These are phyloP conservation scores for Lycium ferocissimum DNA, from an alignment of 257 asterid genomes.

Conservation along the genomic window DNA sequence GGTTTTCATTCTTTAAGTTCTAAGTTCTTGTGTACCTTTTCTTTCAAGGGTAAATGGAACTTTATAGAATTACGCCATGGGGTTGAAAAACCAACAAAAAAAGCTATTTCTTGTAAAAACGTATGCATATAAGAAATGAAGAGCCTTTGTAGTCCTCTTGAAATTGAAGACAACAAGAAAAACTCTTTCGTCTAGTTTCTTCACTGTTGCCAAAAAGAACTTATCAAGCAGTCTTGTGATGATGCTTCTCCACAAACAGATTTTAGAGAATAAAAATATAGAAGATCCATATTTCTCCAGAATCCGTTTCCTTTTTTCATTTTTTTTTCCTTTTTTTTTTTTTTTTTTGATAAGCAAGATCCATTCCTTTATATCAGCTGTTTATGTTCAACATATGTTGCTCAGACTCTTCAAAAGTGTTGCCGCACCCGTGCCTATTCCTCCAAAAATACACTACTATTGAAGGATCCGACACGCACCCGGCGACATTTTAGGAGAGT, in stretches of 20 bases:
- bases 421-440: no score
- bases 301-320: background rate
- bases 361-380: background rate
- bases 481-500: no score
- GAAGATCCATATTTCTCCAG: conserved; percentile 23
- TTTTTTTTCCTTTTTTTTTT: background rate
- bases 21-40: conserved; percentile 8
- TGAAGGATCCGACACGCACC: no score
- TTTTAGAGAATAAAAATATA: background rate
- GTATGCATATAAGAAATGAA: conserved; percentile 11
- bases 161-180: background rate
- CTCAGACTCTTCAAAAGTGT: no score
- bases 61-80: background rate
- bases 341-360: background rate
- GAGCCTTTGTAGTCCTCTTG: conserved; percentile 11
- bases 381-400: background rate
- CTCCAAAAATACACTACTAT: no score
- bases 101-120: background rate
- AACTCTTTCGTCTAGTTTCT: conserved; percentile 8
- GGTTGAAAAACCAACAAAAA: background rate
- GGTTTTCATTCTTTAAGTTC: background rate
- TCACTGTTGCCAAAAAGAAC: background rate
- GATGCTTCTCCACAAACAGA: conserved; percentile 17
- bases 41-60: background rate
- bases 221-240: conserved; percentile 6